These are phyloP conservation scores for Radiomyces spectabilis DNA, from an alignment of 192 early-diverging fungal species.

Conservation along the genomic window DNA sequence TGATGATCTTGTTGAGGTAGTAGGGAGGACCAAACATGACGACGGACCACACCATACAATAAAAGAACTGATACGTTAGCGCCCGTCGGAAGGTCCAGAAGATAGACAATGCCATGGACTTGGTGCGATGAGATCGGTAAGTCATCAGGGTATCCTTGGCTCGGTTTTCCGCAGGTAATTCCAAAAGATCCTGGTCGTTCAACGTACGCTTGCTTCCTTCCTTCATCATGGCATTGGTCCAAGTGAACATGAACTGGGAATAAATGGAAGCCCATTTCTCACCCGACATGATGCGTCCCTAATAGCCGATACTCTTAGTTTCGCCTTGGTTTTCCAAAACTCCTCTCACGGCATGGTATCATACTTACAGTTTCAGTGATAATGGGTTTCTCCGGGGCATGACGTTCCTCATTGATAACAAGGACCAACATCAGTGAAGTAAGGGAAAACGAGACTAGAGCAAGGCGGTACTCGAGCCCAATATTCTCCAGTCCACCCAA, in stretches of 20 bases:
- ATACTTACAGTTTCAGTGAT: slow-evolving; percentile 26
- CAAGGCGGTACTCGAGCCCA: slow-evolving; percentile 8
- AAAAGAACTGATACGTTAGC: slow-evolving; percentile 26
- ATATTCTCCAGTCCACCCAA: neutral
- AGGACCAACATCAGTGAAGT: slow-evolving; percentile 8
- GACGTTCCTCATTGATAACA: slow-evolving; percentile 20
- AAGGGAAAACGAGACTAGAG: slow-evolving; percentile 3
- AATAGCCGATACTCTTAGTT: too few relatives aligned
- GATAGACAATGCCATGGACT: neutral
- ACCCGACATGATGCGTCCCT: slow-evolving; percentile 22
- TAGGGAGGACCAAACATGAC: slow-evolving; percentile 42
- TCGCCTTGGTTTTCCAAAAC: slow-evolving; percentile 18
- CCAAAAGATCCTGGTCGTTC: slow-evolving; percentile 41
- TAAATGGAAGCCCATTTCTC: slow-evolving; percentile 24
- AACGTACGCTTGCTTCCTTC: slow-evolving; percentile 36
- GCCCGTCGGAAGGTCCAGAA: slow-evolving; percentile 28
- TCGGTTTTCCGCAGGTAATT: slow-evolving; percentile 38
- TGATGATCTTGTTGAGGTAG: slow-evolving; percentile 49
- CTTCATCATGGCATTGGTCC: slow-evolving; percentile 44
- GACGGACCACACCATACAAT: slow-evolving; percentile 14
- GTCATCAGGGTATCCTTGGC: slow-evolving; percentile 15
- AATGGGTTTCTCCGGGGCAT: slow-evolving; percentile 5
- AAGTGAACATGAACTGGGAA: slow-evolving; percentile 36
- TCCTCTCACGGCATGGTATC: slow-evolving; percentile 33
- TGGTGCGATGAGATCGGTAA: slow-evolving; percentile 11